Conservation (phyloP, 345 rosid genomes). For the Stellera chamaejasme region DNA sequence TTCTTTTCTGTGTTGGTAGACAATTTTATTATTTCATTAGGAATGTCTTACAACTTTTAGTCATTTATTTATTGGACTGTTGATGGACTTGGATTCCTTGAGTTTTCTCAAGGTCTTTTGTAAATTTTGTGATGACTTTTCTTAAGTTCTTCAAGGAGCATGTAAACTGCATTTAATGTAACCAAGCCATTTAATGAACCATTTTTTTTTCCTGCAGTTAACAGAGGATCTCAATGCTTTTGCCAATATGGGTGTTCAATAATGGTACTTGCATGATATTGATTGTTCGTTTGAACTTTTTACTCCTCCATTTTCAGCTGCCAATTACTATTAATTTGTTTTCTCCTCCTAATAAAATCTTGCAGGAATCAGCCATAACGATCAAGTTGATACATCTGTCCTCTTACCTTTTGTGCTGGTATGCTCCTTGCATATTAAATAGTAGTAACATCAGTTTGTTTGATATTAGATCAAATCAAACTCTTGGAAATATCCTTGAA, state of each 20-base stretch:
- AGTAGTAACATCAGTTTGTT: too few species aligned
- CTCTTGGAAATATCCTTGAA: too few species aligned
- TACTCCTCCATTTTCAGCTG: too few species aligned
- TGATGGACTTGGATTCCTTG: conserved; percentile 82
- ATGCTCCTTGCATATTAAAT: conserved; percentile 12
- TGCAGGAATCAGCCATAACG: conserved; percentile 85
- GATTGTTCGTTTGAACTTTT: not conserved
- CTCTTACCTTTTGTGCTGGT: conserved; percentile 84
- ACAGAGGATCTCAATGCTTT: conserved; percentile 77
- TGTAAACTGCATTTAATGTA: conserved; percentile 4
- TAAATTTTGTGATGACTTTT: not conserved
- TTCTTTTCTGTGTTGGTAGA: too few species aligned
- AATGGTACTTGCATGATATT: conserved; percentile 44
- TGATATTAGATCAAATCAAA: too few species aligned
- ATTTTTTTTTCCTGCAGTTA: conserved; percentile 37
- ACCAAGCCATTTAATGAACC: not conserved
- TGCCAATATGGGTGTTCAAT: conserved; percentile 93
- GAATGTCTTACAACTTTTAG: too few species aligned
- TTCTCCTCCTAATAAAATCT: not conserved
- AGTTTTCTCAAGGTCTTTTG: conserved; percentile 57
- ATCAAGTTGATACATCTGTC: conserved; percentile 60
- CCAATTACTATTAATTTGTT: too few species aligned
- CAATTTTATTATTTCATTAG: too few species aligned
- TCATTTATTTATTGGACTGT: conserved; percentile 99
- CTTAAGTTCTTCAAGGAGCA: not conserved